Conservation (phyloP, 495 filamentous ascomycete species). For the Aspergillus avenaceus region DNA sequence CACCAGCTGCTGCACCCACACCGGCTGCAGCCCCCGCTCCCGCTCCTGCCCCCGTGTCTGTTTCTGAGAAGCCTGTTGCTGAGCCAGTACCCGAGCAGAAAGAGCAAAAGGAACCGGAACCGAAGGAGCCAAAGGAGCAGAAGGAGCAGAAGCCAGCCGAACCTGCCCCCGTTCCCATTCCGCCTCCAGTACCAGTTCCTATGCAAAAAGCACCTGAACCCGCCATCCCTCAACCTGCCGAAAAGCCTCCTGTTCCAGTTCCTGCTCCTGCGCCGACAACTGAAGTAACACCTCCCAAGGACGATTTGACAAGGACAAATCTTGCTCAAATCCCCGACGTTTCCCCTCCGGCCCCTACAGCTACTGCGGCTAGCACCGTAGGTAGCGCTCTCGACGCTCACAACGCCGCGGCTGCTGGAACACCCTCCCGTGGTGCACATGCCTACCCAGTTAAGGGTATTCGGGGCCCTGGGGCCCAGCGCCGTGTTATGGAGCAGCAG, state of each 20-base stretch:
- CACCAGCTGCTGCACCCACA: slow-evolving; percentile 20
- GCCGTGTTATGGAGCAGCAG: slow-evolving; percentile 85
- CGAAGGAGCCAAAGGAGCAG: slow-evolving; percentile 1
- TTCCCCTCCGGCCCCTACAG: slow-evolving; percentile 68
- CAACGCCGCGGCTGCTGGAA: slow-evolving; percentile 43
- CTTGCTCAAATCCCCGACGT: slow-evolving; percentile 83
- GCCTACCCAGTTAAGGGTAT: slow-evolving; percentile 67
- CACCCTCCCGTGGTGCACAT: slow-evolving; percentile 57
- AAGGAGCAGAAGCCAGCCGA: slow-evolving; percentile 5
- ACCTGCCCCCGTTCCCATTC: slow-evolving; percentile 10
- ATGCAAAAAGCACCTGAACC: slow-evolving; percentile 26
- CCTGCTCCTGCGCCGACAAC: slow-evolving; percentile 48
- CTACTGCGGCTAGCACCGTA: slow-evolving; percentile 85
- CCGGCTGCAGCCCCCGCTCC: slow-evolving; percentile 51
- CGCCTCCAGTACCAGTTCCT: slow-evolving; percentile 23
- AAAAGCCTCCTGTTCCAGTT: slow-evolving; percentile 31
- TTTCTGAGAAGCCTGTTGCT: slow-evolving; percentile 19
- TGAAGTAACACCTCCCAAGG: slow-evolving; percentile 63
- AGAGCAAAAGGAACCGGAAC: not conserved
- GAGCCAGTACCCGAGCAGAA: slow-evolving; percentile 8
- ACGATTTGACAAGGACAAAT: slow-evolving; percentile 85
- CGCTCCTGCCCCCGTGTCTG: slow-evolving; percentile 64
- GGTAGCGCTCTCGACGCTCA: slow-evolving; percentile 76
- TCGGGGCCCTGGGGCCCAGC: slow-evolving; percentile 72
- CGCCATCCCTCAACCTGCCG: slow-evolving; percentile 14